Evolutionary conservation across 2,329 filamentous ascomycete genomes (phyloP), one percentile per base, ranked within the genome.

Genomic region (Colletotrichum tamarilloi): DNA sequence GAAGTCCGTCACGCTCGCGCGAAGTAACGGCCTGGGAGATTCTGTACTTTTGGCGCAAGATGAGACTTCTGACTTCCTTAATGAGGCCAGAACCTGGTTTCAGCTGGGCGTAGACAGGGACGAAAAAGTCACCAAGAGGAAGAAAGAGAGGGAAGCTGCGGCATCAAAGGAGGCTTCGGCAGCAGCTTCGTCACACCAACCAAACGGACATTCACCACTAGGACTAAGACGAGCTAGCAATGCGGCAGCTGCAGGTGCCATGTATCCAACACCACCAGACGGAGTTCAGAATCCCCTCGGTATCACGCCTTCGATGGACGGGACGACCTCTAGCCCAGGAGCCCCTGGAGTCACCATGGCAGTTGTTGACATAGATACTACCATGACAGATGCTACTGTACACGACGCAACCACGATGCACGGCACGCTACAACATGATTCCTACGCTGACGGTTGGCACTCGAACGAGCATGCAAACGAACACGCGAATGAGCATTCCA

Each of bases 201-300:
- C 86, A 28, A 88, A 85, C 74, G 88, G 85, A 1, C 84, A 88
- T 62, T 91, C 90, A 8, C 88, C 89, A 7, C 76, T 88, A 24
- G 83, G 84, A 19, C 77, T 89, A 7, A 85, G 89, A 74, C 84
- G 89, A 76, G 82, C 87, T 49, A 87, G 85, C 75, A 86, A 84
- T 26, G 81, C 83, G 7, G 79, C 83, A 14, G 81, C 84, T 6
- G 82, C 85, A 28, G 88, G 89, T 55, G 87, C 88, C 2, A 90
- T 94, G 81, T 94, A 94, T 78, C 92, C 91, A 9, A 94, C 92
- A 6, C 92, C 92, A 2, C 92, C 92, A 12, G 92, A 94, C 78
- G 91, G 87, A 16, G 82, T 92, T 22, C 90, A 90, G 53, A 85
- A 86, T 64, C 81, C 83, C 2, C 81, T 86, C 11, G 90, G 86